Evolutionary conservation across 1,139 yeast genomes (phyloP).

Genomic region (Yamadazyma epiphylla): DNA sequence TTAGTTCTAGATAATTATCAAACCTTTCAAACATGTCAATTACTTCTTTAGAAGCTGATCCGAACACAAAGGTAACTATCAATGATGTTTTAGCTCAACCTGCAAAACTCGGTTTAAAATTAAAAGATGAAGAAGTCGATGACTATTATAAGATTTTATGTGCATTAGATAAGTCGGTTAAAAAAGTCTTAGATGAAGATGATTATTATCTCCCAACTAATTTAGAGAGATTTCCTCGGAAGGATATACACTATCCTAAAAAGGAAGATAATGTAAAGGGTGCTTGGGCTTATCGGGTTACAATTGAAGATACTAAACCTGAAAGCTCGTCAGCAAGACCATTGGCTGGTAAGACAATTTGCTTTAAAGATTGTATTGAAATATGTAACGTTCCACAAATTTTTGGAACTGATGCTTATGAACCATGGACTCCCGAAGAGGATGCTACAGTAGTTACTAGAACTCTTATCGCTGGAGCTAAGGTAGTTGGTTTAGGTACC

Average conservation of each 20-base stretch:
- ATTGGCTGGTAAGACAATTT: slow-evolving; percentile 24
- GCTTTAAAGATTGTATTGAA: slow-evolving; percentile 30
- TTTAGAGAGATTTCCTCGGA: slow-evolving; percentile 25
- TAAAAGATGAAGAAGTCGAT: slow-evolving; percentile 20
- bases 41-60: slow-evolving; percentile 22
- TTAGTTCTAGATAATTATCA: not conserved
- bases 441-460: slow-evolving; percentile 34
- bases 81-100: slow-evolving; percentile 23
- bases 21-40: slow-evolving; percentile 17
- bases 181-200: slow-evolving; percentile 21
- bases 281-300: slow-evolving; percentile 35
- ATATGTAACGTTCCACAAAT: slow-evolving; percentile 31
- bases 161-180: slow-evolving; percentile 28
- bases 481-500: slow-evolving; percentile 27
- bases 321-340: slow-evolving; percentile 11
- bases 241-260: slow-evolving; percentile 18
- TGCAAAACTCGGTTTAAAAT: slow-evolving; percentile 20
- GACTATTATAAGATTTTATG: slow-evolving; percentile 25
- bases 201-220: slow-evolving; percentile 23
- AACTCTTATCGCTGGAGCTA: slow-evolving; percentile 27
- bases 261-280: slow-evolving; percentile 21
- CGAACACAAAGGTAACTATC: slow-evolving; percentile 20
- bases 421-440: slow-evolving; percentile 25
- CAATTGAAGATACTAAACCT: slow-evolving; percentile 24
- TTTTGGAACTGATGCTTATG: slow-evolving; percentile 27